Percentiles rank a stretch among this genome's conserved stretches.
Evolutionary conservation across 2,329 filamentous ascomycete genomes (phyloP).

Genomic region (Exophiala oligosperma): DNA sequence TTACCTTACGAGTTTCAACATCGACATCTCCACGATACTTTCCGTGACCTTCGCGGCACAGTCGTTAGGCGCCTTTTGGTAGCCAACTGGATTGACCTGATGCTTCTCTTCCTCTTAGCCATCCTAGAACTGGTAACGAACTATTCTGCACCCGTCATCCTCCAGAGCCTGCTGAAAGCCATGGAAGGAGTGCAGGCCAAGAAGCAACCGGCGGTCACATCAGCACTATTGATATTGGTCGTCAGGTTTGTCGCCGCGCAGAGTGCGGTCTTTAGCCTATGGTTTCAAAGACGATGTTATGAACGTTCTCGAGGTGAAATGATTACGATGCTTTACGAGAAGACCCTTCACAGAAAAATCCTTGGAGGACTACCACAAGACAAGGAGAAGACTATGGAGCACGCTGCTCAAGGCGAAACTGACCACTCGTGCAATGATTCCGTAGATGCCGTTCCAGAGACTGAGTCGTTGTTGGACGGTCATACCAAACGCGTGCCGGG

Average conservation of each 20-base stretch:
- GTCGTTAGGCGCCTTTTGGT: constrained; percentile 68
- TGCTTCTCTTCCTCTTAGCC: constrained; percentile 65
- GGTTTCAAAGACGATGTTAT: constrained; percentile 82
- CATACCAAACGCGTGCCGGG: constrained; percentile 29
- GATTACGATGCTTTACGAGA: constrained; percentile 82
- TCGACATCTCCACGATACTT: constrained; percentile 68
- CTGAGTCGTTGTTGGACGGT: constrained; percentile 15
- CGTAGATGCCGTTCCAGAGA: constrained; percentile 13
- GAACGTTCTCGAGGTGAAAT: constrained; percentile 82
- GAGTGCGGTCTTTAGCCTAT: constrained; percentile 67
- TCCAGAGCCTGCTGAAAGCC: constrained; percentile 70
- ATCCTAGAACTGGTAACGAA: constrained; percentile 62
- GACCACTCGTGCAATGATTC: background rate
- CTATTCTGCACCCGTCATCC: constrained; percentile 63
- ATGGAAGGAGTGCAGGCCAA: constrained; percentile 58
- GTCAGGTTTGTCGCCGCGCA: constrained; percentile 64
- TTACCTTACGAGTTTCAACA: constrained; percentile 83
- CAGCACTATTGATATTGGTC: constrained; percentile 62
- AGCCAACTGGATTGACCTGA: constrained; percentile 77
- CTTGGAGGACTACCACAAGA: constrained; percentile 35
- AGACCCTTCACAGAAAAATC: constrained; percentile 68
- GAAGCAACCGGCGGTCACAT: constrained; percentile 61
- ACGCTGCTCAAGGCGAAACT: constrained; percentile 29
- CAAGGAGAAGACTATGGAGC: constrained; percentile 30
- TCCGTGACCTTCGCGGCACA: constrained; percentile 70